Evolutionary conservation across 768 basidiomycete genomes (phyloP).

Genomic region (Psilocybe cyanescens): DNA sequence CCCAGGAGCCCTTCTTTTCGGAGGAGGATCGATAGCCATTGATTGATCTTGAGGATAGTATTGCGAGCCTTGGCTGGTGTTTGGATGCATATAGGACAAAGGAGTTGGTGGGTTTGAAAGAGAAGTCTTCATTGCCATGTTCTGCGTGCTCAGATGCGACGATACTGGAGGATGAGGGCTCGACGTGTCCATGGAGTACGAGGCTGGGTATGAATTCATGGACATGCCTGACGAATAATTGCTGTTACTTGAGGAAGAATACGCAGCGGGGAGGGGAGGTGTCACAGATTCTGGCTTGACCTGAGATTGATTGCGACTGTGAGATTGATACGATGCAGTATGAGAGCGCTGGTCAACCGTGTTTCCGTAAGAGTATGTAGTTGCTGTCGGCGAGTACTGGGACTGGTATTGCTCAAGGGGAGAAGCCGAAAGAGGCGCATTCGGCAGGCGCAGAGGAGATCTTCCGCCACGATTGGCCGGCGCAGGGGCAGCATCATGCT

Average conservation of each 20-base stretch:
- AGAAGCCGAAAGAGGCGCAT: slow-evolving; percentile 46
- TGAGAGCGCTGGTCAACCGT: slow-evolving; percentile 43
- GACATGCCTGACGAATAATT: slow-evolving; percentile 30
- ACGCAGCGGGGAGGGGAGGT: slow-evolving; percentile 54
- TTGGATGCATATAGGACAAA: slow-evolving; percentile 63
- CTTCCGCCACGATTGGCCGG: slow-evolving; percentile 51
- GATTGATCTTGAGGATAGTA: slow-evolving; percentile 68
- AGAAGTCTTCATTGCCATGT: slow-evolving; percentile 55
- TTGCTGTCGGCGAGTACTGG: slow-evolving; percentile 64
- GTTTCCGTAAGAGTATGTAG: slow-evolving; percentile 52
- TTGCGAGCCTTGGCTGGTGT: slow-evolving; percentile 52
- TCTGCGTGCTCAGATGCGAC: slow-evolving; percentile 53
- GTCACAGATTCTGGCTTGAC: slow-evolving; percentile 35
- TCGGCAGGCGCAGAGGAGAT: slow-evolving; percentile 65
- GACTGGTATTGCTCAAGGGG: slow-evolving; percentile 76
- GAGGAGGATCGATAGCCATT: slow-evolving; percentile 74
- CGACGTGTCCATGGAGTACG: slow-evolving; percentile 67
- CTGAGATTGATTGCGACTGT: slow-evolving; percentile 61
- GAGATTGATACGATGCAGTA: slow-evolving; percentile 52
- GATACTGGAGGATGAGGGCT: slow-evolving; percentile 62
- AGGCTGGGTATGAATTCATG: slow-evolving; percentile 45
- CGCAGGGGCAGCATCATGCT: slow-evolving; percentile 45
- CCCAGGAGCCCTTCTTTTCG: slow-evolving; percentile 72
- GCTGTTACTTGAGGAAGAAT: slow-evolving; percentile 40
- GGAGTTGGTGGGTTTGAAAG: slow-evolving; percentile 75